A percentile compares a stretch with the other conserved stretches of the same genome.
Conservation (phyloP, 495 filamentous ascomycete genomes). For the Aspergillus diversus region DNA sequence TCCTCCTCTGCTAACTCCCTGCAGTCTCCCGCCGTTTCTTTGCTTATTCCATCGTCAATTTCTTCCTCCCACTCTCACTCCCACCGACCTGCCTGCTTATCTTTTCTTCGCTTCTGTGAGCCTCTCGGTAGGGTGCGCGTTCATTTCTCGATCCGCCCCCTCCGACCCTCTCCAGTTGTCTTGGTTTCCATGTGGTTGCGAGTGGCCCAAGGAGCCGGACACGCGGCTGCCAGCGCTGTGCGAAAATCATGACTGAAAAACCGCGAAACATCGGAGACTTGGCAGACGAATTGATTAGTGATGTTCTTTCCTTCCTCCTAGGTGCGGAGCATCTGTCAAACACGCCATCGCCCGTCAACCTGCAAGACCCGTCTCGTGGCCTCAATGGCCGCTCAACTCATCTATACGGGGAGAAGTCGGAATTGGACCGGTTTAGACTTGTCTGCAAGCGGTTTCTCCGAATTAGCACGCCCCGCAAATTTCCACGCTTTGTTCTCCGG, state of each 20-base stretch:
- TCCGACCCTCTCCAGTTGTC: conserved; percentile 15
- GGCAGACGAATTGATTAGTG: conserved; percentile 63
- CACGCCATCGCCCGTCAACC: conserved; percentile 19
- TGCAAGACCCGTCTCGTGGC: conserved; percentile 4
- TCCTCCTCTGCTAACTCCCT: conserved; percentile 14
- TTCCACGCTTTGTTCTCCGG: conserved; percentile 60
- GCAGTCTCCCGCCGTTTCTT: conserved; percentile 21
- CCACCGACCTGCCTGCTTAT: conserved; percentile 15
- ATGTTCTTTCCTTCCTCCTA: conserved; percentile 51
- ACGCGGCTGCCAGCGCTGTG: conserved; percentile 39
- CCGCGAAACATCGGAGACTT: conserved; percentile 51
- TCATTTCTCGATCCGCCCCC: conserved; percentile 18
- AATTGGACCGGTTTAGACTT: conserved; percentile 57
- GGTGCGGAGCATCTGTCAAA: conserved; percentile 22
- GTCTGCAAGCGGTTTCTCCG: conserved; percentile 65
- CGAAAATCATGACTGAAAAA: conserved; percentile 40
- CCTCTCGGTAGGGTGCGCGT: conserved; percentile 18
- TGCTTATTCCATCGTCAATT: conserved; percentile 23
- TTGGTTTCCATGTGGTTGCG: conserved; percentile 45
- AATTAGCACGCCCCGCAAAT: conserved; percentile 63
- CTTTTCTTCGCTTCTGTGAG: conserved; percentile 16
- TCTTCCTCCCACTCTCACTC: conserved; percentile 11
- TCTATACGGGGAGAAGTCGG: conserved; percentile 37
- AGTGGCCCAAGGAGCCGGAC: conserved; percentile 40
- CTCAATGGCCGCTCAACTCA: conserved; percentile 18